Evolutionary conservation across 73 alveolate genomes (phyloP), one percentile per base, ranked within the genome.

Genomic region (Blepharisma stoltei): DNA sequence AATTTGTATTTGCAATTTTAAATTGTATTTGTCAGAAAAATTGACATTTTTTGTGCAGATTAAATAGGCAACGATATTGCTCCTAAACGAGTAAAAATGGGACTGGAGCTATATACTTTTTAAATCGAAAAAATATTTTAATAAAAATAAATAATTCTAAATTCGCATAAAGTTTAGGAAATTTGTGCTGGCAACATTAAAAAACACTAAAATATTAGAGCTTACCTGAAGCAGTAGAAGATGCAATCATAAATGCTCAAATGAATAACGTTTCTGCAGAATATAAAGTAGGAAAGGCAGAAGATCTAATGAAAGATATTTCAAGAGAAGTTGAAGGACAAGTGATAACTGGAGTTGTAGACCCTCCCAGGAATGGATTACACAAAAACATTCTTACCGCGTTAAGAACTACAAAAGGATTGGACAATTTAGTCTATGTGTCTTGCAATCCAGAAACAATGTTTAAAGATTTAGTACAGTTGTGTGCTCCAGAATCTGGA

Each of bases 301-400:
- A 92, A 55, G 96, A 90, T 69, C 80, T 83, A 3, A 78, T 92
- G 5, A 89, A 93, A 18, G 83, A 90, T 9, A 83, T 83, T 7
- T 85, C 81, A 0, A 82, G 77, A 77, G 85, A 67, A 54, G 79
- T 70, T 21, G 37, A 37, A 79, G 89, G 76, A 6, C 66, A 54
- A 23, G 41, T 71, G 48, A 87, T 83, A 43, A 71, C 80, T 77
- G 96, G 93, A 54, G 78, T 92, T 20, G 93, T 92, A 7, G 98
- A 92, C 86, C 98, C 98, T 6, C 98, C 98, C 7, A 80, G 98
- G 78, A 78, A 89, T 25, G 98, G 98, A 8, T 87, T 92, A 11
- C 94, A 89, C 55, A 55, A 78, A 47, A 80, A 78, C 70, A 95
- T 92, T 18, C 78, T 92, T 7, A 86, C 77, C 54, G 88, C 94